Evolutionary conservation across 768 basidiomycete species (phyloP), one percentile per base, ranked within the genome.

Genomic region (Hygrocybe punicea): DNA sequence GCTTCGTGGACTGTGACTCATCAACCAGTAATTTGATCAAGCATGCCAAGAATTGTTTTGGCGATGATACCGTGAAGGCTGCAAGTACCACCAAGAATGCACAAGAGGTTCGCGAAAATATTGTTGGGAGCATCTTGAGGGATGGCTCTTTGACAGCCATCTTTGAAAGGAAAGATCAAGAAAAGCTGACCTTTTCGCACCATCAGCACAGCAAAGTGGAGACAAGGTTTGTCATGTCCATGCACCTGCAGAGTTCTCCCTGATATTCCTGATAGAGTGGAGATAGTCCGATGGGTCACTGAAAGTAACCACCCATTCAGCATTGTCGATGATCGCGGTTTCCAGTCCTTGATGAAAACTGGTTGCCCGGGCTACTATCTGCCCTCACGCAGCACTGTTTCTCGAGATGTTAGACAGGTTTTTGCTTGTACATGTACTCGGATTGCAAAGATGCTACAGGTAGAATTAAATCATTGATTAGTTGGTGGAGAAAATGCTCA

Each of bases 1-100:
- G n/a, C 33, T 39, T 21, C 33, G n/a, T 39, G 68, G 71, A 8
- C 53, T 7, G 17, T 6, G 44, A 45, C 21, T 11, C 17, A 19
- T 74, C 69, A 6, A 74, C 70, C 6, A 60, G 66, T 1, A 73
- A 73, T 59, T 57, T 75, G 47, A n/a, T 24, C 0, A 60, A 60
- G 36, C 70, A 78, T 58, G 72, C 59, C 0, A 60, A 60, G n/a
- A 33, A 17, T 1, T 77, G 76, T 60, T 76, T 70, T 71, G 73
- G 74, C 0, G 25, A 59, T 6, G 63, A 66, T 2, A 61, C 58
- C 14, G 53, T 69, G 1, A 48, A 60, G 14, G 53, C 59, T 8
- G 64, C 57, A 1, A 52, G 53, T 8, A 56, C 45, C 23, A 49
- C 51, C 11, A 50, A 37, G 33, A 36, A 52, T 45, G 47, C 8